Conservation (phyloP, 495 filamentous ascomycete species). For the Copromyces sp. region DNA sequence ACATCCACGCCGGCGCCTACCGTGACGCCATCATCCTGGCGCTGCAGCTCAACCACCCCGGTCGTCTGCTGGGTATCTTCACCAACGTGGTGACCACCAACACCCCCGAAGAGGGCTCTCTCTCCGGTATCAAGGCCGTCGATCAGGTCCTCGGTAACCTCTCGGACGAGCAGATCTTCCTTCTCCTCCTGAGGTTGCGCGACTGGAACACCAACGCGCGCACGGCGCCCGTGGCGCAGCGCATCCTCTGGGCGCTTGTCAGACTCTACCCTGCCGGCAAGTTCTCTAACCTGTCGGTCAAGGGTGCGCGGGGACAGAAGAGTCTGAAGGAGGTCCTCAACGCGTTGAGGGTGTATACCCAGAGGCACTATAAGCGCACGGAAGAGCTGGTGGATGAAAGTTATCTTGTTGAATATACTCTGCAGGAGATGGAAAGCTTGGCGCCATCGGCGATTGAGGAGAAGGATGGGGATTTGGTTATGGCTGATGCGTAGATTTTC, state of each 20-base stretch:
- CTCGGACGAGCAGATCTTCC: slow-evolving; percentile 70
- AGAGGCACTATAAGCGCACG: slow-evolving; percentile 78
- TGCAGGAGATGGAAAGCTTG: slow-evolving; percentile 83
- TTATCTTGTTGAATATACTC: slow-evolving; percentile 84
- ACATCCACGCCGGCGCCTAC: slow-evolving; percentile 74
- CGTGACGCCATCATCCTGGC: slow-evolving; percentile 87
- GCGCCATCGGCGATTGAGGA: slow-evolving; percentile 31
- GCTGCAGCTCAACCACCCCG: slow-evolving; percentile 86
- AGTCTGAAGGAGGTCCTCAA: slow-evolving; percentile 74
- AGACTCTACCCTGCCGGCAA: slow-evolving; percentile 64
- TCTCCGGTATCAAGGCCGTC: slow-evolving; percentile 67
- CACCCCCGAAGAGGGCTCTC: slow-evolving; percentile 47
- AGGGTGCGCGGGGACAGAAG: slow-evolving; percentile 52
- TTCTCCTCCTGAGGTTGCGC: slow-evolving; percentile 64
- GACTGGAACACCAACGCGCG: slow-evolving; percentile 97
- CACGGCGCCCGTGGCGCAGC: slow-evolving; percentile 76
- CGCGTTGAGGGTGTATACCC: slow-evolving; percentile 75
- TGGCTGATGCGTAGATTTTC: slow-evolving; percentile 25
- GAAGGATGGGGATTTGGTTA: slow-evolving; percentile 28
- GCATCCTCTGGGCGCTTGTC: slow-evolving; percentile 71
- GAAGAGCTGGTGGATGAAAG: slow-evolving; percentile 91
- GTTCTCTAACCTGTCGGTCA: slow-evolving; percentile 48
- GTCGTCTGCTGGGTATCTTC: slow-evolving; percentile 72
- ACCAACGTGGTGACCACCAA: slow-evolving; percentile 60
- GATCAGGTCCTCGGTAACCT: slow-evolving; percentile 76